A percentile compares a stretch with the other conserved stretches of the same genome.
phyloP scores from a whole-genome alignment of 345 rosid species.

The Geranium rotundifolium region DNA sequence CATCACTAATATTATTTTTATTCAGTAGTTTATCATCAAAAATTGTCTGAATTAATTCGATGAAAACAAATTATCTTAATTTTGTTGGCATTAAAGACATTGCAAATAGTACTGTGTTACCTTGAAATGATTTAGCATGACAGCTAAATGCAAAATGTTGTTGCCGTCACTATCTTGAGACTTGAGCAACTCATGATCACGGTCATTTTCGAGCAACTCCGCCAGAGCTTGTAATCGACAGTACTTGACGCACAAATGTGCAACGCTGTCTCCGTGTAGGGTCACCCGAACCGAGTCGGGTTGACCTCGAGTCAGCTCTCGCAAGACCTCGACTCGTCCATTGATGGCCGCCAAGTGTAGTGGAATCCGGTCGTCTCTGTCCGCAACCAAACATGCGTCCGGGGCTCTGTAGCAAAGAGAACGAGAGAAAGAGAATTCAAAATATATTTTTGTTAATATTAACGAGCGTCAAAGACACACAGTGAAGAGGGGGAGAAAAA shows the following conservation, averaged over 20 bases:
- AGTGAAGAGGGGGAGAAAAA: too few relatives aligned
- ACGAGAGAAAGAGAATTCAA: too few relatives aligned
- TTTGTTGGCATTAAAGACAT: too few relatives aligned
- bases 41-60: too few relatives aligned
- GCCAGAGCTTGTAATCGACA: neutral
- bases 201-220: neutral
- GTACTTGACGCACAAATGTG: neutral
- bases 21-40: too few relatives aligned
- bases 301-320: neutral
- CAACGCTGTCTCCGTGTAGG: neutral
- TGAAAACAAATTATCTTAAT: too few relatives aligned
- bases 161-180: neutral
- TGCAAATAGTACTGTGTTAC: too few relatives aligned
- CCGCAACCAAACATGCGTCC: neutral
- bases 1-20: too few relatives aligned
- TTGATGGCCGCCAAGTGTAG: neutral
- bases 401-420: too few relatives aligned
- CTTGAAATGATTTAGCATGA: neutral
- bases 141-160: neutral
- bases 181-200: neutral
- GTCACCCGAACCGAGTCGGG: neutral
- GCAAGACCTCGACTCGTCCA: neutral
- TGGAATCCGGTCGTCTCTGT: neutral
- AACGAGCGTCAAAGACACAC: too few relatives aligned
- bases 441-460: too few relatives aligned